A percentile compares a stretch with the other conserved stretches of the same genome.
Evolutionary conservation across 495 filamentous ascomycete genomes (phyloP).

Genomic region (Xanthoparmelia taractica): DNA sequence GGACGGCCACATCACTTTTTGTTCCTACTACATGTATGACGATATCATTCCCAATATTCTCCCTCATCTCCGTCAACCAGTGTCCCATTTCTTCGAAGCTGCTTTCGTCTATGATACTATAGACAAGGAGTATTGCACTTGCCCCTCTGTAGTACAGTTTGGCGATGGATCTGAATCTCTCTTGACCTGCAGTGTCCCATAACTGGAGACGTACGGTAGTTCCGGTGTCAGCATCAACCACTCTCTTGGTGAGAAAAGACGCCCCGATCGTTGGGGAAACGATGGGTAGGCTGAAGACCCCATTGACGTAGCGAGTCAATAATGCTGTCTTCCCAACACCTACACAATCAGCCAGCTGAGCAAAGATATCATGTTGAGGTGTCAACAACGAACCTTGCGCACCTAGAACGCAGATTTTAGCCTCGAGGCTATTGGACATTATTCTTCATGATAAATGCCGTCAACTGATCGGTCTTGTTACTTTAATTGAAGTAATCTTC

Average conservation of each 20-base stretch:
- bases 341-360: slow-evolving; percentile 28
- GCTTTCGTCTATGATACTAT: slow-evolving; percentile 78
- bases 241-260: slow-evolving; percentile 87
- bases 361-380: background rate
- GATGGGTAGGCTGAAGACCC: slow-evolving; percentile 60
- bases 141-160: slow-evolving; percentile 92
- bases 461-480: no score
- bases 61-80: slow-evolving; percentile 75
- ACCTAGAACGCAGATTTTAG: slow-evolving; percentile 87
- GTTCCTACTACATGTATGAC: slow-evolving; percentile 97
- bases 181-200: slow-evolving; percentile 93
- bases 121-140: slow-evolving; percentile 89
- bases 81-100: slow-evolving; percentile 91
- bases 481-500: no score
- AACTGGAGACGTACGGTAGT: slow-evolving; percentile 79
- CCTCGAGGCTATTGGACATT: slow-evolving; percentile 74
- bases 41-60: slow-evolving; percentile 61
- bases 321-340: slow-evolving; percentile 94
- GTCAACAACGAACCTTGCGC: slow-evolving; percentile 50
- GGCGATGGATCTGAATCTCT: slow-evolving; percentile 88
- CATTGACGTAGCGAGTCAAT: slow-evolving; percentile 77
- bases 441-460: slow-evolving; percentile 1
- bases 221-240: slow-evolving; percentile 74
- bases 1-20: slow-evolving; percentile 82
- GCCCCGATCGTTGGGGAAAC: slow-evolving; percentile 79